These are phyloP conservation scores for Amanita pallidorosea DNA, from an alignment of 768 basidiomycete genomes.

Conservation along the genomic window DNA sequence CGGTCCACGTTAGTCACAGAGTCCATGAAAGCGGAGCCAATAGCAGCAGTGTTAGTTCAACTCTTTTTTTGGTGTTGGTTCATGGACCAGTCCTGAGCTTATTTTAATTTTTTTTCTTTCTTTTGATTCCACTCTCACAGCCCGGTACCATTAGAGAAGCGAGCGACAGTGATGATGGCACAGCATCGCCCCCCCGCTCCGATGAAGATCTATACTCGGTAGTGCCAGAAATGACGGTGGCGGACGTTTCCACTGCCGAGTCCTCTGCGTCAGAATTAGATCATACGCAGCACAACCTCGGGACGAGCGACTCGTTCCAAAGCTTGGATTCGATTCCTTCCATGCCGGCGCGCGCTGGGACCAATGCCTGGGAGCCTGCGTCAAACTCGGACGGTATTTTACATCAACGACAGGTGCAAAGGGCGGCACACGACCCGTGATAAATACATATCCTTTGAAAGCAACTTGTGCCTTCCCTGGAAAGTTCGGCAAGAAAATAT, in stretches of 20 bases:
- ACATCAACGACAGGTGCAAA: slow-evolving; percentile 2
- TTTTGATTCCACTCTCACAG: not conserved
- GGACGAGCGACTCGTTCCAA: not conserved
- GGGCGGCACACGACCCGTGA: slow-evolving; percentile 4
- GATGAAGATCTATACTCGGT: slow-evolving; percentile 5
- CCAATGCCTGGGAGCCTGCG: not conserved
- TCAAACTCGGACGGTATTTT: slow-evolving; percentile 1
- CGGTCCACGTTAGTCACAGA: slow-evolving; percentile 17
- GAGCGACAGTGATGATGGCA: slow-evolving; percentile 1
- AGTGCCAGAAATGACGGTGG: not conserved
- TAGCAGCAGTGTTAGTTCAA: not conserved
- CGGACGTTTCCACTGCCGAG: slow-evolving; percentile 1
- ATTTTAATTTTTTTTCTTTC: not conserved
- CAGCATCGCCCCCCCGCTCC: not conserved
- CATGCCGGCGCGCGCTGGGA: not conserved
- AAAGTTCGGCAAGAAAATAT: not conserved
- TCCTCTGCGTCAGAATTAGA: slow-evolving; percentile 3
- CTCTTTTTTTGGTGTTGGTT: not conserved
- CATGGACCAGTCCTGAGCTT: not conserved
- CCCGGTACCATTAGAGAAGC: not conserved
- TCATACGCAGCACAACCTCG: slow-evolving; percentile 3
- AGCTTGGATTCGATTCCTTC: not conserved
- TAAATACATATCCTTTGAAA: not conserved
- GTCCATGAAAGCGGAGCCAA: not conserved
- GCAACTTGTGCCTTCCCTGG: not conserved